Conservation (phyloP, 306 rosid genomes). For the Trichosanthes cucumerina region DNA sequence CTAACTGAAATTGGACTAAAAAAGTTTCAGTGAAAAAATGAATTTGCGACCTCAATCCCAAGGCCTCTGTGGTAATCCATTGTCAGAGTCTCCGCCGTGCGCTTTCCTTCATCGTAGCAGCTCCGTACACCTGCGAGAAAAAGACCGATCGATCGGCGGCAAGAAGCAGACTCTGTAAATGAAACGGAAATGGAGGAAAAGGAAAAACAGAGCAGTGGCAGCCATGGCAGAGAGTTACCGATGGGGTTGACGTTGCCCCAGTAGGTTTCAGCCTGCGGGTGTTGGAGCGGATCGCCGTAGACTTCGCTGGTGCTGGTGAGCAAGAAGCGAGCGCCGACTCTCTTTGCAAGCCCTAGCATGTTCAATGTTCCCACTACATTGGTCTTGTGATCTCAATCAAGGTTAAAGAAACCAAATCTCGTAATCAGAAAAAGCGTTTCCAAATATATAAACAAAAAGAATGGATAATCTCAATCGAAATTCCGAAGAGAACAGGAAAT, state of each 20-base stretch:
- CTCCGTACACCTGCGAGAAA: constrained; percentile 65
- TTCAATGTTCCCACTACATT: constrained; percentile 89
- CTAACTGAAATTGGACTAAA: neutral
- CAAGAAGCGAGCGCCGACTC: constrained; percentile 76
- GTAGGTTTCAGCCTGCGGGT: constrained; percentile 80
- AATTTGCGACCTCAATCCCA: constrained; percentile 62
- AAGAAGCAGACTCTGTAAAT: neutral
- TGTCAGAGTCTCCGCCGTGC: constrained; percentile 79
- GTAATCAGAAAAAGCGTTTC: neutral
- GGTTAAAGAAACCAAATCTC: neutral
- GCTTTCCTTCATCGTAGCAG: constrained; percentile 93
- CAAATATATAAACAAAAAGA: neutral
- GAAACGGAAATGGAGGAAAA: neutral
- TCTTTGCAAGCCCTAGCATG: constrained; percentile 85
- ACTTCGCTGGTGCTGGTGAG: constrained; percentile 92
- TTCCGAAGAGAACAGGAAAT: neutral
- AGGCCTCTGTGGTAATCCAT: constrained; percentile 95
- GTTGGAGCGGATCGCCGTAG: constrained; percentile 89
- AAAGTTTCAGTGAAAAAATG: neutral
- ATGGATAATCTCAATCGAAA: neutral
- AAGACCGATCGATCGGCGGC: neutral
- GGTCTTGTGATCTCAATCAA: constrained; percentile 51
- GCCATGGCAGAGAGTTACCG: constrained; percentile 24
- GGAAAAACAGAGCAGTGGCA: neutral
- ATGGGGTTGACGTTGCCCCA: constrained; percentile 99